Base-by-base conservation (phyloP, 495 filamentous ascomycete genomes). In the Lasiosphaeris hirsuta region DNA sequence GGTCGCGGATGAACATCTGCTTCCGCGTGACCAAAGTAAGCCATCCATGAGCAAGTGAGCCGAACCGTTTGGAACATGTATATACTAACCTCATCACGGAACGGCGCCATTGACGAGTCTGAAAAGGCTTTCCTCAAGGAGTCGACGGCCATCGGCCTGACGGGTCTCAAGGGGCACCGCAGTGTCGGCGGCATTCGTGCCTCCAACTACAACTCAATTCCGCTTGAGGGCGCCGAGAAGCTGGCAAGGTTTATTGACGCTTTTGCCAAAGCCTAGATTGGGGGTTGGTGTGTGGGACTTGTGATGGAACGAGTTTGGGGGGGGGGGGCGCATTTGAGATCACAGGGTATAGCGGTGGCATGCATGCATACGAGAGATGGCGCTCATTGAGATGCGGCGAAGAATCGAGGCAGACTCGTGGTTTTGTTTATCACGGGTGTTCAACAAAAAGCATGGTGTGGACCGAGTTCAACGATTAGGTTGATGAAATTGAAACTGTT, bases 1-100 rank as follows among this genome's bases (percentile, higher is more conserved):
- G 92, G 43, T 92, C 87, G 56, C 75, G 90, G 40, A 96, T 96
- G 90, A 96, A 97, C 71, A 85, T 96, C 45, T 96, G 91, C 76
- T 94, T 94, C 77, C 79, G 91, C 17, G 82, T 93, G 4, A 78
- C 57, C 55, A 75, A 75, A 67, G 76, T 78, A 53, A 52, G 68
- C 51, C 10, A 2, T 30, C 33, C 30, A n/a, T n/a, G n/a, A n/a
- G n/a, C n/a, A n/a, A n/a, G n/a, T n/a, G n/a, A n/a, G n/a, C 49
- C 18, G 38, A 10, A 17, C 14, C 0, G 39, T 7, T 54, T 46
- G 6, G 17, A 7, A 1, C 33, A 8, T n/a, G 13, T 0, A 39
- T 17, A 14, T 0, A 7, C 47, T 13, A 45, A 56, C 15, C 23
- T 58, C 11, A 51, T 15, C 0, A 1, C 18, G 82, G 68, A 78